Conservation (phyloP, 2,329 filamentous ascomycete species). For the Thelonectria rubi region DNA sequence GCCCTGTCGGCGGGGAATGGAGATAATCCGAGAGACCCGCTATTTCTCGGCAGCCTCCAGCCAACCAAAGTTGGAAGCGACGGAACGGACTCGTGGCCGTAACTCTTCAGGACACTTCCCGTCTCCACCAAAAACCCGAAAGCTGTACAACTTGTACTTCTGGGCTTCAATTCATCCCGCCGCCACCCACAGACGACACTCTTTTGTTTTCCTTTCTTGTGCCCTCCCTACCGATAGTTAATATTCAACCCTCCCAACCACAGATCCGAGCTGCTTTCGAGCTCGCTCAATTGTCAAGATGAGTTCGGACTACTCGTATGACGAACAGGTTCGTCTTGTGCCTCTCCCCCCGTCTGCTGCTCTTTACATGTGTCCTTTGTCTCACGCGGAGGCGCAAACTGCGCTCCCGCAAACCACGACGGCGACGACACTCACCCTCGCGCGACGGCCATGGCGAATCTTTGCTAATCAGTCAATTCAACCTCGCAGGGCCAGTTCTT, state of each 20-base stretch:
- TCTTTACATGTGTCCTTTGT: constrained; percentile 6
- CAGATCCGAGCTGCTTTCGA: constrained; percentile 44
- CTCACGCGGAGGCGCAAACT: constrained; percentile 7
- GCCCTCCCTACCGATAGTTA: constrained; percentile 18
- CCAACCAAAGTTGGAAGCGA: constrained; percentile 16
- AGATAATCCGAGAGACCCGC: constrained; percentile 48
- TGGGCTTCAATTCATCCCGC: constrained; percentile 9
- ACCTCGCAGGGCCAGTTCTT: constrained; percentile 86
- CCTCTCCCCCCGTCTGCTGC: background rate
- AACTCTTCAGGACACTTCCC: constrained; percentile 40
- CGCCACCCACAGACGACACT: constrained; percentile 15
- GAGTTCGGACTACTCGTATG: constrained; percentile 97
- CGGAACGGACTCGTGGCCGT: constrained; percentile 44
- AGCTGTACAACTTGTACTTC: constrained; percentile 7
- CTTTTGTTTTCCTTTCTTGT: constrained; percentile 22
- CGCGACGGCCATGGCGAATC: background rate
- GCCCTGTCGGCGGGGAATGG: constrained; percentile 36
- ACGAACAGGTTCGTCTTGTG: constrained; percentile 76
- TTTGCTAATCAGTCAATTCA: constrained; percentile 3
- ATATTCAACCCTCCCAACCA: constrained; percentile 18
- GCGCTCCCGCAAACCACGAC: background rate
- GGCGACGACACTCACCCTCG: background rate
- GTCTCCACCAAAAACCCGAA: constrained; percentile 27
- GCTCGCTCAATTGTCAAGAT: constrained; percentile 64
- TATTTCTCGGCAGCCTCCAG: constrained; percentile 13